Evolutionary conservation across 306 rosid species (phyloP).

Genomic region (Prunus persica): Prunus_persica_NCBIv2 NC_034009.1:37182001-37182500

Average conservation of each 20-base stretch:
- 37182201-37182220: not conserved
- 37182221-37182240: not conserved
- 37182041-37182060: no score
- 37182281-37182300: not conserved
- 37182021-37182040: no score
- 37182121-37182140: no score
- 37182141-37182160: no score
- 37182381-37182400: not conserved
- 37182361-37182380: constrained; percentile 1
- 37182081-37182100: no score
- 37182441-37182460: not conserved
- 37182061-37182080: accelerated
- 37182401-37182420: not conserved
- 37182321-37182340: not conserved
- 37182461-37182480: not conserved
- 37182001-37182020: no score
- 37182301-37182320: not conserved
- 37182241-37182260: not conserved
- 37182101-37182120: no score
- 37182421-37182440: not conserved
- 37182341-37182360: not conserved
- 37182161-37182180: no score
- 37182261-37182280: not conserved
- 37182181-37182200: no score
- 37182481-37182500: not conserved